Evolutionary conservation across 257 asterid genomes (phyloP).

Genomic region (Solanum rostratum): DNA sequence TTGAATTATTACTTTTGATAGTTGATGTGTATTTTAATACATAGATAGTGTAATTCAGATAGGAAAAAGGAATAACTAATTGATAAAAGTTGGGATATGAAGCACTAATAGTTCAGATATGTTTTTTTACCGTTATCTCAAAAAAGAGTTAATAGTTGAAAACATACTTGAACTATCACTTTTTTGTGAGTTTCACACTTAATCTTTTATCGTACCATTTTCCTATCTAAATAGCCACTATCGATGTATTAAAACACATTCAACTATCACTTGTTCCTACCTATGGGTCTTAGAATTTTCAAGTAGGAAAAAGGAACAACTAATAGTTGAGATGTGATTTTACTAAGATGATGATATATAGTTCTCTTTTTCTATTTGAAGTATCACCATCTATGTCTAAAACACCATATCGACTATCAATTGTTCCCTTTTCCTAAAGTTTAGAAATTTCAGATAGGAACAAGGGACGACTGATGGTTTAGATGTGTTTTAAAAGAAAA

Average conservation of each 20-base stretch:
- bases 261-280: background rate
- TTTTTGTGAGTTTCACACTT: background rate
- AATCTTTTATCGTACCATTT: background rate
- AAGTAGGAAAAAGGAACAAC: background rate
- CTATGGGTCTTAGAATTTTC: background rate
- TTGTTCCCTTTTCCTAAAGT: background rate
- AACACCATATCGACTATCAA: background rate
- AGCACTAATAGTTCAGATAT: too few relatives aligned
- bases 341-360: too few relatives aligned
- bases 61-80: too few relatives aligned
- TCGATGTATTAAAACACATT: background rate
- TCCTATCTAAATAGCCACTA: background rate
- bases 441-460: background rate
- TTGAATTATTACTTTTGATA: too few relatives aligned
- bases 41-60: too few relatives aligned
- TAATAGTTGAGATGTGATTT: background rate
- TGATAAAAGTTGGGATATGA: too few relatives aligned
- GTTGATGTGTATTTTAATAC: too few relatives aligned
- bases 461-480: background rate
- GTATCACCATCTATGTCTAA: background rate
- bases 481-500: background rate
- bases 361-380: background rate
- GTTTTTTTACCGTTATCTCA: too few relatives aligned
- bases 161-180: background rate
- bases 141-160: background rate